These are phyloP conservation scores for Tuber melanosporum DNA, from an alignment of 495 filamentous ascomycete genomes.

Conservation along the genomic window DNA sequence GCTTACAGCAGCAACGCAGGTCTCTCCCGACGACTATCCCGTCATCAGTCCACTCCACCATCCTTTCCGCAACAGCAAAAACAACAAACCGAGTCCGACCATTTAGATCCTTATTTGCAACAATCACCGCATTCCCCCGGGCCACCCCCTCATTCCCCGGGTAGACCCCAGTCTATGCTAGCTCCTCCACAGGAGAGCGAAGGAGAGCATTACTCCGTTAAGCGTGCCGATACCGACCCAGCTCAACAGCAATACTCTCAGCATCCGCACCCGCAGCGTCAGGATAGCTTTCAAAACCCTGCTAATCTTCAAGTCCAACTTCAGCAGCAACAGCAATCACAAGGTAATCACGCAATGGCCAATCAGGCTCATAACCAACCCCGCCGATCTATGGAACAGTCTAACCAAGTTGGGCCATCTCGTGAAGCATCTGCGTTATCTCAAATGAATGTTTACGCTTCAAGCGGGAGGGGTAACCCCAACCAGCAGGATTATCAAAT, in stretches of 20 bases:
- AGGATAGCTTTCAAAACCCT: constrained; percentile 49
- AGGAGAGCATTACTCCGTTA: constrained; percentile 24
- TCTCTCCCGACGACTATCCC: constrained; percentile 25
- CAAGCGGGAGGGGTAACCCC: constrained; percentile 18
- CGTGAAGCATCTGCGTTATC: constrained; percentile 27
- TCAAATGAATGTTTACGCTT: constrained; percentile 24
- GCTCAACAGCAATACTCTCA: constrained; percentile 23
- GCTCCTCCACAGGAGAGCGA: constrained; percentile 35
- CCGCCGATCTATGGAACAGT: constrained; percentile 29
- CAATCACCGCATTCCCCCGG: constrained; percentile 18
- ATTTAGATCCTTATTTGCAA: constrained; percentile 35
- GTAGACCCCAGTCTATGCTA: constrained; percentile 40
- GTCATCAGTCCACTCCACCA: constrained; percentile 18
- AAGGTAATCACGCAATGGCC: constrained; percentile 27
- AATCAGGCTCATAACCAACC: constrained; percentile 18
- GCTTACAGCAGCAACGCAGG: constrained; percentile 4
- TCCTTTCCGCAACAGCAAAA: constrained; percentile 14
- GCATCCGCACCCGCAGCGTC: constrained; percentile 45
- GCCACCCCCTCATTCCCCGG: constrained; percentile 13
- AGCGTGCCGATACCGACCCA: constrained; percentile 13
- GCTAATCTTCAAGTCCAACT: constrained; percentile 43
- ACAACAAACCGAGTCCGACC: constrained; percentile 26
- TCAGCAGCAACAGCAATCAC: constrained; percentile 34
- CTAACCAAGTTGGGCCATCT: constrained; percentile 24
- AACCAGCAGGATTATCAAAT: constrained; percentile 30